Conservation (phyloP, 352 stramenopile species). For the Pythium pyrilobum region DNA sequence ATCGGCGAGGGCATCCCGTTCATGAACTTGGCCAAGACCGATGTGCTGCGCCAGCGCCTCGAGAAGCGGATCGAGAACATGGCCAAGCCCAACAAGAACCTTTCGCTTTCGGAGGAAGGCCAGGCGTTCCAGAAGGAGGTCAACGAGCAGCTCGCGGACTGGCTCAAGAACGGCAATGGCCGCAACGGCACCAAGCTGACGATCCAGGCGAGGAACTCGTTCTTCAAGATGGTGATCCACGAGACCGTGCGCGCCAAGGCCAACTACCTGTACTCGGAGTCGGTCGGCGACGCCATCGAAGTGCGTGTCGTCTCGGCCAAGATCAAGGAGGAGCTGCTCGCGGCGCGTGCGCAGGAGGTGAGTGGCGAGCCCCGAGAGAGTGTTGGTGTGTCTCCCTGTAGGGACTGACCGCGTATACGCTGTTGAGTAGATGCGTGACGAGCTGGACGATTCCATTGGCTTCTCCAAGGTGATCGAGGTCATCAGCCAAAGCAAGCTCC, state of each 20-base stretch:
- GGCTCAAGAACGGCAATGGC: conserved; percentile 35
- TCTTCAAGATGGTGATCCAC: conserved; percentile 71
- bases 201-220: conserved; percentile 58
- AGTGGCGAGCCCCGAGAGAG: neutral
- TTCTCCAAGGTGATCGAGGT: conserved; percentile 78
- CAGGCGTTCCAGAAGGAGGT: conserved; percentile 28
- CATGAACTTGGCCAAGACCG: conserved; percentile 50
- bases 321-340: conserved; percentile 58
- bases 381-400: too few relatives aligned
- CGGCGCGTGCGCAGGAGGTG: conserved; percentile 33
- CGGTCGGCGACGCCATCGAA: conserved; percentile 35
- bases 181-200: conserved; percentile 52
- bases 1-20: conserved; percentile 81
- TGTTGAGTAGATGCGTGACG: conserved; percentile 37
- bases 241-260: conserved; percentile 49
- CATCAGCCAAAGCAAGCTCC: conserved; percentile 68
- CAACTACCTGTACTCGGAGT: conserved; percentile 60
- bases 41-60: conserved; percentile 42
- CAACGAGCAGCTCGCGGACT: conserved; percentile 41
- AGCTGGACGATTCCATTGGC: conserved; percentile 65
- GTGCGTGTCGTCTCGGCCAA: conserved; percentile 59
- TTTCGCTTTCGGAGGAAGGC: conserved; percentile 45
- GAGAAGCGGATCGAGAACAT: conserved; percentile 56
- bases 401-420: too few relatives aligned
- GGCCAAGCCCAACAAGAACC: conserved; percentile 48